Percentiles rank a stretch among this genome's conserved stretches.
Evolutionary conservation across 1,139 yeast genomes (phyloP).

Genomic region (Spencermartinsiella ligniputridi): DNA sequence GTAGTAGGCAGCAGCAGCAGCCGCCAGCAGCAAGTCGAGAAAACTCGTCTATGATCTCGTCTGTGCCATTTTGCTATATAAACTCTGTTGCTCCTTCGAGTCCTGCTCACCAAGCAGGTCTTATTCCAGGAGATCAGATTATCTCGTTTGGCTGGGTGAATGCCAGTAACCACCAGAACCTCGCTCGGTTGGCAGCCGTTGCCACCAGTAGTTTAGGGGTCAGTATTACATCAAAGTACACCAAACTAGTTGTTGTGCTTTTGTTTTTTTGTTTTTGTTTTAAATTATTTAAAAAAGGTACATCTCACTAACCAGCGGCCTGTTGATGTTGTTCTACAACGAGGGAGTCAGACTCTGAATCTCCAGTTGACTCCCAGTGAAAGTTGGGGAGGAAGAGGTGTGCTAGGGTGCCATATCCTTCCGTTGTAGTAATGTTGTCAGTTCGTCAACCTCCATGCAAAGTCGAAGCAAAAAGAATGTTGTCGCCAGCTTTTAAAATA

Average conservation of each 20-base stretch:
- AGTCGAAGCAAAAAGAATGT: slow-evolving; percentile 84
- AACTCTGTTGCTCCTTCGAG: slow-evolving; percentile 36
- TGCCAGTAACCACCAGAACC: slow-evolving; percentile 48
- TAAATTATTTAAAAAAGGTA: neutral
- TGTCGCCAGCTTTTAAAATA: slow-evolving; percentile 68
- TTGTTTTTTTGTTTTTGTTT: too few species aligned
- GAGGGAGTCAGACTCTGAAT: slow-evolving; percentile 30
- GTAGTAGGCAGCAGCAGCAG: slow-evolving; percentile 2
- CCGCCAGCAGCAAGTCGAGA: slow-evolving; percentile 3
- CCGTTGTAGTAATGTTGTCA: slow-evolving; percentile 38
- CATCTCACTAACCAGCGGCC: slow-evolving; percentile 22
- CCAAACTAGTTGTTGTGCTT: too few species aligned
- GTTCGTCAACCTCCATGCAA: slow-evolving; percentile 77
- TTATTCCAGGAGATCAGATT: slow-evolving; percentile 44
- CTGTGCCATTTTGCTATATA: slow-evolving; percentile 57
- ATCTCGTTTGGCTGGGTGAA: slow-evolving; percentile 50
- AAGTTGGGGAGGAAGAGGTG: slow-evolving; percentile 67
- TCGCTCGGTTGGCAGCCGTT: slow-evolving; percentile 39
- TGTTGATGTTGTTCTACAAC: slow-evolving; percentile 37
- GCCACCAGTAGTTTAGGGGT: slow-evolving; percentile 16
- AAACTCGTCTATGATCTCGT: slow-evolving; percentile 10
- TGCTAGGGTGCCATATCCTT: slow-evolving; percentile 64
- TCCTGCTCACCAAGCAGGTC: slow-evolving; percentile 33
- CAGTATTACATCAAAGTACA: too few species aligned
- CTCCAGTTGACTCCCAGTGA: slow-evolving; percentile 48